A percentile compares a stretch with the other conserved stretches of the same genome.
These are phyloP conservation scores for Scedosporium apiospermum DNA, from an alignment of 2,329 filamentous ascomycete species.

Conservation along the genomic window DNA sequence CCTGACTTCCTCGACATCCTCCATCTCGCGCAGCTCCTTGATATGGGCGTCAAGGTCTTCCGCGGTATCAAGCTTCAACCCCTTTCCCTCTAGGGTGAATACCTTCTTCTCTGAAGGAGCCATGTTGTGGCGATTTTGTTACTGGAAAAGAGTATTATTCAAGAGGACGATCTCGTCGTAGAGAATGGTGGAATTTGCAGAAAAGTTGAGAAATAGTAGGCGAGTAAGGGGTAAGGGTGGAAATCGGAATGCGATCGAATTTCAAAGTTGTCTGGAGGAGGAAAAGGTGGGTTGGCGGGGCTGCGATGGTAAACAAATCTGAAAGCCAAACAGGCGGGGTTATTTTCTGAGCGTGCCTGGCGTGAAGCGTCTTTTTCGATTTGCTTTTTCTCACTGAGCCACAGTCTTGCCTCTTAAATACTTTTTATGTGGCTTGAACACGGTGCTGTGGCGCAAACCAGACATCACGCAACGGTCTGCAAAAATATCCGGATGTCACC, in stretches of 20 bases:
- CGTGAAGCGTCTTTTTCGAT: neutral
- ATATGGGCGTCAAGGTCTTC: slow-evolving; percentile 82
- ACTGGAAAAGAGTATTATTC: neutral
- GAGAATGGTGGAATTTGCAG: neutral
- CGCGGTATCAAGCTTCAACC: slow-evolving; percentile 83
- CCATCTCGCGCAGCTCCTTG: slow-evolving; percentile 58
- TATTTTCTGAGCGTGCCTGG: neutral
- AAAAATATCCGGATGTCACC: neutral
- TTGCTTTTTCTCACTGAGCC: neutral
- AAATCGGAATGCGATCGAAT: neutral
- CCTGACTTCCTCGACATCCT: slow-evolving; percentile 74
- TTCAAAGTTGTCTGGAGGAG: neutral
- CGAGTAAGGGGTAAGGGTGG: neutral
- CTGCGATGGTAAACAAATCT: slow-evolving; percentile 4
- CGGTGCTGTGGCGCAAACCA: neutral
- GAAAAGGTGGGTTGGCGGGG: slow-evolving; percentile 2
- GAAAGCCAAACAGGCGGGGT: neutral
- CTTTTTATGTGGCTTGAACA: neutral
- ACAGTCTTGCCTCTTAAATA: neutral
- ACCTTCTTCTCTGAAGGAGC: slow-evolving; percentile 45
- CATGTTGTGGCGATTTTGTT: slow-evolving; percentile 24
- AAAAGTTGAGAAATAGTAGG: neutral
- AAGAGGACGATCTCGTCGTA: neutral
- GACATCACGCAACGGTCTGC: neutral
- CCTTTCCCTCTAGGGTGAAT: slow-evolving; percentile 87